These are phyloP conservation scores for Cladophialophora psammophila DNA, from an alignment of 2,329 filamentous ascomycete species.

Conservation along the genomic window DNA sequence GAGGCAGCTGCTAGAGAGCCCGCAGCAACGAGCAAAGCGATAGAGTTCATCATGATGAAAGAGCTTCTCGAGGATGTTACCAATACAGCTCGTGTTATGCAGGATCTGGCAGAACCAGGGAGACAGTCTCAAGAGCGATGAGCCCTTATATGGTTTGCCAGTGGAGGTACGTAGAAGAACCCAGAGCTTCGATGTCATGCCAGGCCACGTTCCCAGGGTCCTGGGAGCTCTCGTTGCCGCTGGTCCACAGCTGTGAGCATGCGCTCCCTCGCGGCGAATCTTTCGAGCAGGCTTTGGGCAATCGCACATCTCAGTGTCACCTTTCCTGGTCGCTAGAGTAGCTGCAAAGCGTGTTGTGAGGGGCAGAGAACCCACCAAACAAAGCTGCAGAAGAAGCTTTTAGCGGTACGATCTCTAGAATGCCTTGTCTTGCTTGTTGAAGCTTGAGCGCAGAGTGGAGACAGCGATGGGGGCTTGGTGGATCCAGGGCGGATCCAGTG, in stretches of 20 bases:
- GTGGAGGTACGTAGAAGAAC: not conserved
- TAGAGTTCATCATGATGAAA: slow-evolving; percentile 23
- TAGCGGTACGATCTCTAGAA: slow-evolving; percentile 10
- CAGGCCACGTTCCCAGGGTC: not conserved
- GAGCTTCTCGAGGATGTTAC: not conserved
- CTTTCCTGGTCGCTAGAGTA: not conserved
- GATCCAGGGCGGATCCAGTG: not conserved
- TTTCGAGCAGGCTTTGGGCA: slow-evolving; percentile 1
- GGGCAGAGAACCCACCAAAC: not conserved
- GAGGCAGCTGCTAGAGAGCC: slow-evolving; percentile 22
- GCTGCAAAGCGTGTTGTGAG: not conserved
- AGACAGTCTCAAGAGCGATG: not conserved
- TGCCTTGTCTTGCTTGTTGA: slow-evolving; percentile 4
- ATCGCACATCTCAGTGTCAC: not conserved
- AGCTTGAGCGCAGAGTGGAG: slow-evolving; percentile 12
- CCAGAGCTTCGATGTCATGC: not conserved
- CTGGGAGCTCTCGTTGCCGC: slow-evolving; percentile 3
- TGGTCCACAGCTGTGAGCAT: slow-evolving; percentile 19
- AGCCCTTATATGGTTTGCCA: slow-evolving; percentile 19
- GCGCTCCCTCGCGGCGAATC: slow-evolving; percentile 2
- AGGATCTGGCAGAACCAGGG: not conserved
- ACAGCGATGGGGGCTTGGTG: not conserved
- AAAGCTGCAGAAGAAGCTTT: slow-evolving; percentile 18
- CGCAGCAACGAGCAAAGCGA: slow-evolving; percentile 25
- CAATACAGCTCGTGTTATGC: not conserved